These are phyloP conservation scores for Madurella mycetomatis DNA, from an alignment of 2,329 filamentous ascomycete genomes.

Conservation along the genomic window DNA sequence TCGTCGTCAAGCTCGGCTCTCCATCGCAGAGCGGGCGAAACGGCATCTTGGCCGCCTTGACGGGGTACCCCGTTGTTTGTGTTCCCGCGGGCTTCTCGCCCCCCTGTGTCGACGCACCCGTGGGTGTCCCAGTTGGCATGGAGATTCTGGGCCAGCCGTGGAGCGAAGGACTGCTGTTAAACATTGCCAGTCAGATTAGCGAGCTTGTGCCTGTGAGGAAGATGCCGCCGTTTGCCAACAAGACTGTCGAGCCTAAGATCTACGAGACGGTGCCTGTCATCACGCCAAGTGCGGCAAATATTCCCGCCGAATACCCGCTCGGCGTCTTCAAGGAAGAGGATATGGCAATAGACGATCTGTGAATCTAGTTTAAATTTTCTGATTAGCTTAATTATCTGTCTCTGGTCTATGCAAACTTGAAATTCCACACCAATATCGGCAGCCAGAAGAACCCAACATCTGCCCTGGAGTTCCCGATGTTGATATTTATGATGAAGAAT, in stretches of 20 bases:
- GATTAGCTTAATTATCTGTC: no score
- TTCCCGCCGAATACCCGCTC: slow-evolving; percentile 44
- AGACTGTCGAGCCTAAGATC: slow-evolving; percentile 33
- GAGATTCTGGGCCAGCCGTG: slow-evolving; percentile 57
- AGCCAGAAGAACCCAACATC: no score
- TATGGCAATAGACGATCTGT: no score
- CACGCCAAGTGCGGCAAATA: slow-evolving; percentile 38
- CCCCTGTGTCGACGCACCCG: slow-evolving; percentile 43
- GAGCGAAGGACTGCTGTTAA: slow-evolving; percentile 42
- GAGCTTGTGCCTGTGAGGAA: slow-evolving; percentile 17
- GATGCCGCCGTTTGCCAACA: slow-evolving; percentile 36
- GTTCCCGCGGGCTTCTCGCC: slow-evolving; percentile 52
- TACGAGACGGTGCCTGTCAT: slow-evolving; percentile 43
- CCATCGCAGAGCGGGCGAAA: slow-evolving; percentile 55
- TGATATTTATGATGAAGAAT: no score
- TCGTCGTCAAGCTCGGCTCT: slow-evolving; percentile 55
- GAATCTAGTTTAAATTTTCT: no score
- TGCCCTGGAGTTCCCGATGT: no score
- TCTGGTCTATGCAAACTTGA: no score
- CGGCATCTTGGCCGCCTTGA: slow-evolving; percentile 38
- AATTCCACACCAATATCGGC: no score
- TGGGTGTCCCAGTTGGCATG: slow-evolving; percentile 60
- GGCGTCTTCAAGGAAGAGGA: slow-evolving; percentile 27
- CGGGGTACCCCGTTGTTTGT: slow-evolving; percentile 39
- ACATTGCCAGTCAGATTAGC: slow-evolving; percentile 21